Evolutionary conservation across 2,329 filamentous ascomycete genomes (phyloP), one percentile per base, ranked within the genome.

Genomic region (Fusarium humuli): DNA sequence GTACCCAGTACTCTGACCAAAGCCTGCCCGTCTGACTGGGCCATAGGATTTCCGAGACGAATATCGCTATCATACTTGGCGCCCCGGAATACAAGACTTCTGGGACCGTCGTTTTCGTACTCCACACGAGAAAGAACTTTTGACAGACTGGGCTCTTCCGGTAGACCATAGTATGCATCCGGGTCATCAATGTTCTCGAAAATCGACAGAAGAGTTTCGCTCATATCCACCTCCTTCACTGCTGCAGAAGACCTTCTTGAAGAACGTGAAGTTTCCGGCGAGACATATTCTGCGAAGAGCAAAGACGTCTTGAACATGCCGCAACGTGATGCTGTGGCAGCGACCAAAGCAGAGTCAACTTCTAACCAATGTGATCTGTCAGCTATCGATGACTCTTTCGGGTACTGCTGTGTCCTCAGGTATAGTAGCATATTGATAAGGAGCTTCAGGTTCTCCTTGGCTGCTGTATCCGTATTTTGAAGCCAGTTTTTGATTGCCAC

Each of bases 111-210:
- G 52, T 90, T 91, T 80, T 99, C 96, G 76, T 98, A 95, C 71
- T 97, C 94, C 7, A 98, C 86, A 12, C 93, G 90, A 53, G 91
- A 88, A 62, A 98, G 84, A 2, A 98, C 91, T 13, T 91, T 93
- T 18, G 87, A 84, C 18, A 99, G 81, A 61, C 90, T 94, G 9
- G 94, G 88, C 42, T 88, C 88, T 78, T 97, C 92, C 44, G 93
- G 88, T 10, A 98, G 86, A 6, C 96, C 97, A 77, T 99, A 99
- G 78, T 97, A 99, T 1, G 94, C 91, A 78, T 99, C 96, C 3
- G 94, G 95, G 75, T 99, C 97, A 76, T 98, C 94, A 48, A 99
- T 92, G 65, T 93, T 95, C 76, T 93, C 92, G 78, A 96, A 99
- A 5, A 99, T 94, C 1, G 87, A 84, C 46, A 97, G 85, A 14